Conservation (phyloP, 148 eudicot species). For the Silene conica region DNA sequence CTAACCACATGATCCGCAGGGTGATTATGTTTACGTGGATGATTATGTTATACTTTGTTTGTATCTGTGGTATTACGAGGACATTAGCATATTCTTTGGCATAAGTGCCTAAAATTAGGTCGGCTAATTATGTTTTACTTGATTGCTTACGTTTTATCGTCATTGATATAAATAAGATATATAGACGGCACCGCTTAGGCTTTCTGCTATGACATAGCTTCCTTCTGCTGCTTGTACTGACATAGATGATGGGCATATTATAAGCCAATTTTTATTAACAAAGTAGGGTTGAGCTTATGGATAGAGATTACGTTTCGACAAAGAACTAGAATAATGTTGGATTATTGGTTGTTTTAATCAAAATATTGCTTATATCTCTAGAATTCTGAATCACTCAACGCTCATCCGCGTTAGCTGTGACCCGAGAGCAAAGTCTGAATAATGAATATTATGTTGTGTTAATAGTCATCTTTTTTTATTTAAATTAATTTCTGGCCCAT, state of each 20-base stretch:
- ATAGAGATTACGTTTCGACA: slow-evolving; percentile 5
- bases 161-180: not conserved
- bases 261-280: not conserved
- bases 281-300: slow-evolving; percentile 3
- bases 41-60: not conserved
- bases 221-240: slow-evolving; percentile 2
- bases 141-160: slow-evolving; percentile 14
- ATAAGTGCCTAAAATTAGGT: not conserved
- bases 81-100: slow-evolving; percentile 3
- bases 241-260: not conserved
- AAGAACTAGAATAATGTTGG: slow-evolving; percentile 12
- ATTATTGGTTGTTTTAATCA: slow-evolving; percentile 9
- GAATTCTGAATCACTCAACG: slow-evolving; percentile 1
- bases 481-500: no score
- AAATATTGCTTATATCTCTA: slow-evolving; percentile 8
- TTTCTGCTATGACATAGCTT: slow-evolving; percentile 4
- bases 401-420: slow-evolving; percentile 3
- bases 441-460: not conserved
- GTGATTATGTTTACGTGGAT: not conserved
- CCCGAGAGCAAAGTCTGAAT: not conserved
- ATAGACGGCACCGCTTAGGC: not conserved
- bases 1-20: not conserved
- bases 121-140: not conserved
- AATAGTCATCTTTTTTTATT: not conserved
- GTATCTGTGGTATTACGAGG: slow-evolving; percentile 2